Conservation (phyloP, 805 yeast species). For the Cyberlindnera samutprakarnensis region DNA sequence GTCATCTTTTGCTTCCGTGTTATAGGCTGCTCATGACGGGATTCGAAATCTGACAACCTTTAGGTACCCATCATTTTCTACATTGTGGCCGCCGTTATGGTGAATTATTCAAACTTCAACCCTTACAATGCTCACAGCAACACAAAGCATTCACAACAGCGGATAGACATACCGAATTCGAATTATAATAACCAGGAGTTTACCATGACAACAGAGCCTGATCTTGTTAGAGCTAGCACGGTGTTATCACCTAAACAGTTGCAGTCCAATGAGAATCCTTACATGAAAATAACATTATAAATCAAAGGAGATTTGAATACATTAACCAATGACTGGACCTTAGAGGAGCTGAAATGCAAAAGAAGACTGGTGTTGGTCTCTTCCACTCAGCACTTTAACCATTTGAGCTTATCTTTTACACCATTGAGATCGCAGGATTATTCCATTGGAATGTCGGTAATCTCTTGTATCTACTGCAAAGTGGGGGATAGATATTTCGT, state of each 20-base stretch:
- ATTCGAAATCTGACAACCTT: too few relatives aligned
- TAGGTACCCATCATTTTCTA: too few relatives aligned
- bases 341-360: slow-evolving; percentile 31
- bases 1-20: too few relatives aligned
- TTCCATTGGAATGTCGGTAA: slow-evolving; percentile 34
- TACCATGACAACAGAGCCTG: too few relatives aligned
- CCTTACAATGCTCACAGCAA: too few relatives aligned
- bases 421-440: slow-evolving; percentile 31
- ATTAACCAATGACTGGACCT: slow-evolving; percentile 40
- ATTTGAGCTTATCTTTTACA: slow-evolving; percentile 30
- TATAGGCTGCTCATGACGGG: too few relatives aligned
- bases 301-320: slow-evolving; percentile 11
- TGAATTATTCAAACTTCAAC: too few relatives aligned
- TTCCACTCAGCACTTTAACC: slow-evolving; percentile 27
- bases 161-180: too few relatives aligned
- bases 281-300: slow-evolving; percentile 13
- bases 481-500: slow-evolving; percentile 42
- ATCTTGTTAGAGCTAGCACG: slow-evolving; percentile 13
- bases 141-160: too few relatives aligned
- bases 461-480: slow-evolving; percentile 55
- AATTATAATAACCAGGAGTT: too few relatives aligned
- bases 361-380: slow-evolving; percentile 44
- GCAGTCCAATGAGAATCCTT: slow-evolving; percentile 1
- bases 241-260: background rate
- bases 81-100: too few relatives aligned